Evolutionary conservation across 768 basidiomycete genomes (phyloP).

Genomic region (Serendipita sp.): DNA sequence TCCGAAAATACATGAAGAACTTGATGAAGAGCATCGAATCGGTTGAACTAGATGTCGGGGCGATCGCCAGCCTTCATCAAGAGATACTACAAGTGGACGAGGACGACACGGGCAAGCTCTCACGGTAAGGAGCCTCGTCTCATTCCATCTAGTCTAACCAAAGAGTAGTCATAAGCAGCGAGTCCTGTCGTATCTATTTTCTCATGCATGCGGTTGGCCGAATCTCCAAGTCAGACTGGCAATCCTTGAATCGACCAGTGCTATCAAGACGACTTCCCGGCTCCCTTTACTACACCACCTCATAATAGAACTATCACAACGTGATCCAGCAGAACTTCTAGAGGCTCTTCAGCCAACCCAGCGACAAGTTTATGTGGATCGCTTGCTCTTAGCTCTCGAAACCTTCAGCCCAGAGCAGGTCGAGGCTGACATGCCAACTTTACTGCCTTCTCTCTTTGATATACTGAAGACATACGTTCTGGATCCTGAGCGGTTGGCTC

Average conservation of each 20-base stretch:
- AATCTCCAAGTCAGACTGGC: slow-evolving; percentile 32
- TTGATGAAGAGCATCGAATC: slow-evolving; percentile 9
- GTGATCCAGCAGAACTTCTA: neutral
- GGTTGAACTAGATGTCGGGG: slow-evolving; percentile 15
- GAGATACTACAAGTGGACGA: slow-evolving; percentile 31
- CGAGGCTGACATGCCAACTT: too few relatives aligned
- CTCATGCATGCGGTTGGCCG: slow-evolving; percentile 53
- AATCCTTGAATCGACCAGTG: slow-evolving; percentile 35
- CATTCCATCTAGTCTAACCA: neutral
- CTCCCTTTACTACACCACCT: slow-evolving; percentile 44
- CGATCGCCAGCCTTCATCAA: slow-evolving; percentile 45
- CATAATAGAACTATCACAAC: slow-evolving; percentile 24
- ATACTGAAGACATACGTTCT: too few relatives aligned
- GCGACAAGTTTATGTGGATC: slow-evolving; percentile 11
- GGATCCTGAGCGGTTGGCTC: too few relatives aligned
- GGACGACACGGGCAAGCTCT: slow-evolving; percentile 34
- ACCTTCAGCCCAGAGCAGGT: slow-evolving; percentile 29
- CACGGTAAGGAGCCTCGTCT: slow-evolving; percentile 21
- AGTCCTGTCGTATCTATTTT: slow-evolving; percentile 60
- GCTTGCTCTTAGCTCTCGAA: slow-evolving; percentile 14
- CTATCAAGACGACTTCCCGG: slow-evolving; percentile 34
- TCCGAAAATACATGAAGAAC: neutral
- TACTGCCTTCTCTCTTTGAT: too few relatives aligned
- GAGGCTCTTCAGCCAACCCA: neutral
- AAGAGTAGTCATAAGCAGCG: slow-evolving; percentile 47